Evolutionary conservation across 345 rosid species (phyloP).

Genomic region (Sonneratia alba): DNA sequence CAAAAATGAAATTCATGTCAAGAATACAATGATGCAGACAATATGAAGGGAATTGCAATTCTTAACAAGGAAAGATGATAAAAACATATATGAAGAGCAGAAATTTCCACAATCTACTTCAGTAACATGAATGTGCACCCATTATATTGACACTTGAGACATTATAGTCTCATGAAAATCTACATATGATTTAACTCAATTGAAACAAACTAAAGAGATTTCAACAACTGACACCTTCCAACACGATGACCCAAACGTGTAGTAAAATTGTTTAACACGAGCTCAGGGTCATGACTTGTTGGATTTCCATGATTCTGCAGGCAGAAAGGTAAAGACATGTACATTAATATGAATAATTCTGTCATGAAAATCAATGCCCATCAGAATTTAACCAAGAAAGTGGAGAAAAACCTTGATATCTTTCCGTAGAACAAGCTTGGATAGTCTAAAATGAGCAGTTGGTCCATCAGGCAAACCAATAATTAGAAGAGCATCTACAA

Average conservation of each 20-base stretch:
- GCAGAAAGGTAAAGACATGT: not conserved
- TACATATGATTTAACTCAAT: not conserved
- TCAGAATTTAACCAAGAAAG: not conserved
- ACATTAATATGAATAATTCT: not conserved
- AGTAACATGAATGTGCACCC: not conserved
- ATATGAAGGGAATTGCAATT: not conserved
- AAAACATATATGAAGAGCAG: not conserved
- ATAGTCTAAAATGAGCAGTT: slow-evolving; percentile 90
- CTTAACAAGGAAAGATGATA: not conserved
- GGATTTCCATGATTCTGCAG: slow-evolving; percentile 90
- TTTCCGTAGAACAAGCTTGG: slow-evolving; percentile 71
- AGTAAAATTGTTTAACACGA: slow-evolving; percentile 75
- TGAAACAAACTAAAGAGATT: not conserved
- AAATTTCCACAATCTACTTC: not conserved
- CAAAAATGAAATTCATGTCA: not conserved
- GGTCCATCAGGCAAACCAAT: slow-evolving; percentile 89
- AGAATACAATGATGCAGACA: not conserved
- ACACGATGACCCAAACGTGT: slow-evolving; percentile 86
- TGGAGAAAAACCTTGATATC: slow-evolving; percentile 61
- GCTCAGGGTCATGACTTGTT: slow-evolving; percentile 82
- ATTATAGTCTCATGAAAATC: not conserved
- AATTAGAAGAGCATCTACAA: slow-evolving; percentile 70
- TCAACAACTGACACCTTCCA: slow-evolving; percentile 48
- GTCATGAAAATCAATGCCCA: not conserved
- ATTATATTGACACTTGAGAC: not conserved